Evolutionary conservation across 2,329 filamentous ascomycete species (phyloP).

Genomic region (Nemania serpens): DNA sequence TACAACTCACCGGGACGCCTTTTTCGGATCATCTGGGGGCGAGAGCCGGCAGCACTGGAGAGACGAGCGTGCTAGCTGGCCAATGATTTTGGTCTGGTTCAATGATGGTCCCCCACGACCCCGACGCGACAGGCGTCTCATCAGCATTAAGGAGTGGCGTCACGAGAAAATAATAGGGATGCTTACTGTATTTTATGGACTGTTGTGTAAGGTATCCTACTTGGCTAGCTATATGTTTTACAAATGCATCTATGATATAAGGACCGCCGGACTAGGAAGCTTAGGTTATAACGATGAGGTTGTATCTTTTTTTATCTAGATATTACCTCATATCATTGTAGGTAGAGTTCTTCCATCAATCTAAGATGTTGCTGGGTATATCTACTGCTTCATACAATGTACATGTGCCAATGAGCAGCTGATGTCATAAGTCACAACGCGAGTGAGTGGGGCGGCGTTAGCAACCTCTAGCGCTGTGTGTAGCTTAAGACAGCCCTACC

Average conservation of each 20-base stretch:
- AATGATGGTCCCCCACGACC: conserved; percentile 24
- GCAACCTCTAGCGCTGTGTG: no score
- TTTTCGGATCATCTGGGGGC: background rate
- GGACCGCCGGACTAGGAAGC: conserved; percentile 19
- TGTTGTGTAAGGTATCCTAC: conserved; percentile 33
- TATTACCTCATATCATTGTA: no score
- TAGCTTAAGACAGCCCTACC: no score
- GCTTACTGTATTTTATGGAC: conserved; percentile 9
- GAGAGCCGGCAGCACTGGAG: conserved; percentile 10
- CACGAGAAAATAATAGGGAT: conserved; percentile 26
- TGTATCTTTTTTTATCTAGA: conserved; percentile 10
- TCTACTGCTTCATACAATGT: no score
- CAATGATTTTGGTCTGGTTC: conserved; percentile 7
- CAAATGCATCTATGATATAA: conserved; percentile 23
- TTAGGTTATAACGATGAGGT: conserved; percentile 22
- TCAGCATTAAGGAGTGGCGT: conserved; percentile 33
- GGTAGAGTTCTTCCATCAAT: no score
- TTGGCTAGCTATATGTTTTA: conserved; percentile 13
- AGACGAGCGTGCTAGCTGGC: background rate
- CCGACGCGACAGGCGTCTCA: conserved; percentile 27
- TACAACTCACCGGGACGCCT: conserved; percentile 18
- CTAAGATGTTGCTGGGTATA: no score
- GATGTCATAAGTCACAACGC: no score
- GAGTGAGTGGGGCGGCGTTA: no score
- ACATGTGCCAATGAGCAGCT: no score